Conservation (phyloP, 83 land plant species). For the Picea mariana region DNA sequence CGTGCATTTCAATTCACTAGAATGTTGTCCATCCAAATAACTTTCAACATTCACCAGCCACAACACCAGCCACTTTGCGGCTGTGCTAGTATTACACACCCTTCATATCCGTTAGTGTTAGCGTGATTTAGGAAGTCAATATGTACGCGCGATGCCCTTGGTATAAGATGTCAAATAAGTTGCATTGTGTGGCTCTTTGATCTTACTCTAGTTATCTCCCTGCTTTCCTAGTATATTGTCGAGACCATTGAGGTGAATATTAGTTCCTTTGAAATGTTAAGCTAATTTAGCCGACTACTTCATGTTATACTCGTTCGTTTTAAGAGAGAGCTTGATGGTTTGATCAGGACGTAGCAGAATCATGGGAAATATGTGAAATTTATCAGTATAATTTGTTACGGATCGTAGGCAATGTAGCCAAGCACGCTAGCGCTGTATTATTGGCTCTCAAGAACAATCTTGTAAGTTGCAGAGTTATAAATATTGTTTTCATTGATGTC, state of each 20-base stretch:
- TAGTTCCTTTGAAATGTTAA: too few relatives aligned
- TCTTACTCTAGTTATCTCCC: constrained; percentile 53
- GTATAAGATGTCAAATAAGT: constrained; percentile 38
- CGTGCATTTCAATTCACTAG: too few relatives aligned
- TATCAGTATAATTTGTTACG: constrained; percentile 37
- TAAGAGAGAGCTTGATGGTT: not conserved
- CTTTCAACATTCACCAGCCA: too few relatives aligned
- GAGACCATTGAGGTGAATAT: constrained; percentile 61
- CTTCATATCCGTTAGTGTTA: too few relatives aligned
- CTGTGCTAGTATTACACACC: too few relatives aligned
- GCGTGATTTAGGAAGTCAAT: too few relatives aligned
- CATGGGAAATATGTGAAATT: constrained; percentile 15
- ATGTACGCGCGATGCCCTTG: not conserved
- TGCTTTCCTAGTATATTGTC: constrained; percentile 65
- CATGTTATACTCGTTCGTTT: not conserved
- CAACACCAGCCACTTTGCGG: too few relatives aligned
- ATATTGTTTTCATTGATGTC: too few relatives aligned
- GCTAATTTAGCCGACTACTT: too few relatives aligned
- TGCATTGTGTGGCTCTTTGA: constrained; percentile 46
- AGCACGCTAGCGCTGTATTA: constrained; percentile 40
- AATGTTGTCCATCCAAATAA: too few relatives aligned
- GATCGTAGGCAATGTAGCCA: constrained; percentile 41
- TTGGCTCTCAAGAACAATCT: constrained; percentile 44
- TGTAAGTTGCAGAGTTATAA: constrained; percentile 10
- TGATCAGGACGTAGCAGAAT: constrained; percentile 26